Evolutionary conservation across 2,329 filamentous ascomycete species (phyloP), one percentile per base, ranked within the genome.

Genomic region (Trichocomaceae sp.): DNA sequence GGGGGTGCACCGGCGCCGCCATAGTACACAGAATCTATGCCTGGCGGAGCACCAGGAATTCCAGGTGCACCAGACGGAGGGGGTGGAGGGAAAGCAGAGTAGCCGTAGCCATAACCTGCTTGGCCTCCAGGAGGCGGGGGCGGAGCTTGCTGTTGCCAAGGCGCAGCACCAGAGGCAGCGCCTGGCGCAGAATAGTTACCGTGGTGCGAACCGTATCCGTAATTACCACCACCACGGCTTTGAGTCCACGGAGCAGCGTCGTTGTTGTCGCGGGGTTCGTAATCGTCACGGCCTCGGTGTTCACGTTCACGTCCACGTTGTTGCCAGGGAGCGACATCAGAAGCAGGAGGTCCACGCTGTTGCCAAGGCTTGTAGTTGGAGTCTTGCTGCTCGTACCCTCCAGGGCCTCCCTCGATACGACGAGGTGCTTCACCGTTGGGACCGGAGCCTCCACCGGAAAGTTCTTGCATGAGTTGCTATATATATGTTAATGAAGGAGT

Each of bases 401-500:
- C 83, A 55, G 89, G 87, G 12, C 88, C 89, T 59, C 86, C 89
- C 75, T 95, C 93, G 66, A 99, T 96, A 60, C 88, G 88, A 61
- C 85, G 86, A 62, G 85, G 86, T 37, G 86, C 75, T 46, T 80
- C 77, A 47, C 75, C 81, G 52, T 78, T 77, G 52, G 76, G 73
- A 52, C 84, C 74, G 39, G 76, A 81, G 58, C 85, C 87, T 60
- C 90, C 89, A 60, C 90, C 89, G 59, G 87, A 90, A 63, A 97
- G 83, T 79, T 97, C 93, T 82, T 95, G 87, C 90, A 99, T 96
- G 68, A 99, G 89, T 84, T 92, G 87, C 88, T 90, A 62, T 9
- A 53, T 42, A 54, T 42, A 5, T 57, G 70, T 85, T 66, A 82
- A 75, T 65, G 69, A 67, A 55, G 63, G 66, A 54, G 63, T 50